A percentile compares a stretch with the other conserved stretches of the same genome.
These are phyloP conservation scores for Cladosporium sp. DNA, from an alignment of 2,329 filamentous ascomycete genomes.

Conservation along the genomic window DNA sequence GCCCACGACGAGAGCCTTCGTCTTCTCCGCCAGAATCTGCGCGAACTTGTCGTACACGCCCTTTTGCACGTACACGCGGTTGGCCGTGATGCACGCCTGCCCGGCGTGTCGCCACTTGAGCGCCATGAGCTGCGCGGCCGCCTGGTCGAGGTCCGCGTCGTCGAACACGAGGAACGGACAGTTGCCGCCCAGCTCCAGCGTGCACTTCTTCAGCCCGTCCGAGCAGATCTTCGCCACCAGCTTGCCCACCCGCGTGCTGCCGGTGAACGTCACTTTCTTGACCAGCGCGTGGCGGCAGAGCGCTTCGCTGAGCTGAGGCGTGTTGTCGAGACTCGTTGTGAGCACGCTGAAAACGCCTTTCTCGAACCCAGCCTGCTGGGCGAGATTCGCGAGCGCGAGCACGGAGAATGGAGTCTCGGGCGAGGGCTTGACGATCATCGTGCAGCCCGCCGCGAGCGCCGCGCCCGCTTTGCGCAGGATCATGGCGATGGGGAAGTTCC, in stretches of 20 bases:
- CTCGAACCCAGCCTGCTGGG: constrained; percentile 53
- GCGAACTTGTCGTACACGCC: constrained; percentile 61
- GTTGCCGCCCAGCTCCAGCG: constrained; percentile 61
- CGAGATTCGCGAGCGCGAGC: constrained; percentile 52
- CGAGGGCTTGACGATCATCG: constrained; percentile 69
- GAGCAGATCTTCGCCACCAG: constrained; percentile 57
- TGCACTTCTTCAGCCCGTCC: constrained; percentile 60
- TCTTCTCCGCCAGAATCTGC: constrained; percentile 50
- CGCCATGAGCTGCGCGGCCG: constrained; percentile 44
- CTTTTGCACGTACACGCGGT: constrained; percentile 61
- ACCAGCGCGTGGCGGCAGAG: constrained; percentile 55
- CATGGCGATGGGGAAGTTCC: constrained; percentile 58
- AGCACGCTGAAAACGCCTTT: constrained; percentile 59
- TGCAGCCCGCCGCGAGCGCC: constrained; percentile 67
- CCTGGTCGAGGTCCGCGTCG: constrained; percentile 58
- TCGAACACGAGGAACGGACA: constrained; percentile 63
- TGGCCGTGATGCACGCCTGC: constrained; percentile 63
- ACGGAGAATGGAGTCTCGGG: constrained; percentile 62
- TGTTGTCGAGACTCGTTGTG: constrained; percentile 55
- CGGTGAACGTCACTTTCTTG: constrained; percentile 61
- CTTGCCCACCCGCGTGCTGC: constrained; percentile 58
- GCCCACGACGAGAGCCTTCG: constrained; percentile 54
- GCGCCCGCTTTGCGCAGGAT: constrained; percentile 64
- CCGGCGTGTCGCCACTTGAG: constrained; percentile 58
- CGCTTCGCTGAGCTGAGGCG: constrained; percentile 50